These are phyloP conservation scores for grape (Vitis vinifera) DNA, from an alignment of 164 flowering plant genomes.

Conservation along the genomic window DNA sequence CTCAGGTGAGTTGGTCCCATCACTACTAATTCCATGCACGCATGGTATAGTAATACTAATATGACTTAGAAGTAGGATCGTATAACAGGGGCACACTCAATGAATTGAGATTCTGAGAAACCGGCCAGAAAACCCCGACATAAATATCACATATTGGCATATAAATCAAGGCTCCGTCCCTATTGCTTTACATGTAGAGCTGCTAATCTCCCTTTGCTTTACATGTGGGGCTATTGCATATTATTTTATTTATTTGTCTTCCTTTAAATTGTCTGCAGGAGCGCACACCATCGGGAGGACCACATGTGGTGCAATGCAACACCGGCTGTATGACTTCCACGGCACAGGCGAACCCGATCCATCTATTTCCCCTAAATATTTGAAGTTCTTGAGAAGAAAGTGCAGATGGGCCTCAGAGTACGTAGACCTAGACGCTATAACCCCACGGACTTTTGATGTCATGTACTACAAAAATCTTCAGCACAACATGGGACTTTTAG, in stretches of 20 bases:
- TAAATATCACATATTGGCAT: no score
- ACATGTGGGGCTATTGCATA: no score
- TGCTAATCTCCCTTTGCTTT: no score
- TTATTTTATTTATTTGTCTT: no score
- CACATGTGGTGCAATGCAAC: conserved; percentile 52
- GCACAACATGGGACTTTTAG: conserved; percentile 54
- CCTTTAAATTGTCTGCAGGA: conserved; percentile 30
- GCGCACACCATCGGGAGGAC: conserved; percentile 79
- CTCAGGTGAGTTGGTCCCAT: conserved; percentile 44
- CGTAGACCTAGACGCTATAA: conserved; percentile 64
- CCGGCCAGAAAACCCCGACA: no score
- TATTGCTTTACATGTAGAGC: no score
- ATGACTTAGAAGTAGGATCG: no score
- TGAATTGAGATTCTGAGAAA: no score
- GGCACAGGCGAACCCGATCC: conserved; percentile 53
- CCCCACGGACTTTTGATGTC: conserved; percentile 58
- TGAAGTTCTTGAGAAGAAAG: conserved; percentile 59
- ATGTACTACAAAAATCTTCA: conserved; percentile 59
- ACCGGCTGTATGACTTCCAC: conserved; percentile 52
- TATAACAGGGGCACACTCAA: no score
- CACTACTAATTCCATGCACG: background rate
- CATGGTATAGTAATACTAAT: no score
- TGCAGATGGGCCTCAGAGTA: conserved; percentile 64
- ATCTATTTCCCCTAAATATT: conserved; percentile 38
- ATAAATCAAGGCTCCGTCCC: no score